Evolutionary conservation across 2,329 filamentous ascomycete genomes (phyloP), one percentile per base, ranked within the genome.

Genomic region (Fusarium veterinarium): DNA sequence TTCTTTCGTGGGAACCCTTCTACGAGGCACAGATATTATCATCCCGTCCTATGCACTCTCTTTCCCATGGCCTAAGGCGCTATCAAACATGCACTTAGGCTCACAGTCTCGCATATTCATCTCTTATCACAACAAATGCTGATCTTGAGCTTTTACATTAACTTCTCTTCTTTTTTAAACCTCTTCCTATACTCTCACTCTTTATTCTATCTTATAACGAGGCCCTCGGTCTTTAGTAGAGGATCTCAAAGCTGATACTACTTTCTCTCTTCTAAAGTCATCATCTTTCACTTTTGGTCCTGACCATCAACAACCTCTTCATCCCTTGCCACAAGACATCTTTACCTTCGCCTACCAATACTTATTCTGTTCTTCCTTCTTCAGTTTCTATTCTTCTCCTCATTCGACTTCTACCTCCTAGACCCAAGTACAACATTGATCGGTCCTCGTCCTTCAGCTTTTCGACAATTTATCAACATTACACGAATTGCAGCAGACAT

Each of bases 401-500:
- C 20, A 30, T 23, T 11, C 13, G 35, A 20, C 14, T 14, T 40
- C 25, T 20, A 8, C 23, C 16, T 31, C 25, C 1, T 30, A 3
- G 5, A 30, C 16, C 30, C 10, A 19, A 2, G 9, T 12, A 16
- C 19, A 45, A 8, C 20, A 35, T 20, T 23, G n/a, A 8, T 25
- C 30, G 28, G 31, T 19, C 19, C 17, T 41, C 41, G 28, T 40
- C 52, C 23, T 57, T 45, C 19, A 5, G 33, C 20, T 25, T 17
- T 14, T 25, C 19, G 28, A 45, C n/a, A 25, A 17, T n/a, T 17
- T 31, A 45, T 58, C 16, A 51, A 20, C 31, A 37, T 42, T 16
- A 41, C 12, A 30, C 30, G 28, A 40, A 30, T 20, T 40, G 17
- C 37, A 25, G 17, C 37, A n/a, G 17, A 33, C 20, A 82, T 82